These are phyloP conservation scores for Xanthoconium purpureum DNA, from an alignment of 768 basidiomycete genomes.

Conservation along the genomic window DNA sequence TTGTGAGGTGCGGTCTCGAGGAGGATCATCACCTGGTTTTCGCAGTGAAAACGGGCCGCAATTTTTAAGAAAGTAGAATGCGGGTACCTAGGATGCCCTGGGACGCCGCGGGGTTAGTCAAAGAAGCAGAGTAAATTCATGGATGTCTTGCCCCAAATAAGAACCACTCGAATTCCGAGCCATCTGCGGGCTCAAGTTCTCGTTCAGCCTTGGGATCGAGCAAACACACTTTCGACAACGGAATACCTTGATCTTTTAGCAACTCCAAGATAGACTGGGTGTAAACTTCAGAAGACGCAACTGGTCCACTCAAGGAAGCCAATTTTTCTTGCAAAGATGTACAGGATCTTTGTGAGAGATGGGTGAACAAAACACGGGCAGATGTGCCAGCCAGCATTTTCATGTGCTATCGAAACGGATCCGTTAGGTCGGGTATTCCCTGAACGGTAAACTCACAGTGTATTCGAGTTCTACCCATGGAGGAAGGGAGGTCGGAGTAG, in stretches of 20 bases:
- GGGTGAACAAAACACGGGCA: constrained; percentile 76
- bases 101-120: background rate
- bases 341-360: constrained; percentile 73
- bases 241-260: constrained; percentile 23
- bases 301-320: constrained; percentile 5
- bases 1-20: constrained; percentile 87
- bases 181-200: constrained; percentile 72
- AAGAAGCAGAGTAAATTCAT: background rate
- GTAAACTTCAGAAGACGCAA: constrained; percentile 28
- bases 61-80: constrained; percentile 11
- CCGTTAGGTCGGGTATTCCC: background rate
- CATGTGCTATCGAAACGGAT: constrained; percentile 65
- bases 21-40: constrained; percentile 87
- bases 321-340: constrained; percentile 42
- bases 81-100: constrained; percentile 62
- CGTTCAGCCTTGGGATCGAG: constrained; percentile 87
- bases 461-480: constrained; percentile 96
- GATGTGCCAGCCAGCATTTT: constrained; percentile 64
- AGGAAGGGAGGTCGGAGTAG: constrained; percentile 63
- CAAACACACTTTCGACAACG: constrained; percentile 72
- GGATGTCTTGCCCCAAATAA: constrained; percentile 71
- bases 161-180: constrained; percentile 82
- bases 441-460: constrained; percentile 45
- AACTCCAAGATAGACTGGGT: constrained; percentile 15
- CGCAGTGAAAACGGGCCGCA: background rate